Base-by-base conservation (phyloP, 331 rosid species). In the Quercus lobata region DNA sequence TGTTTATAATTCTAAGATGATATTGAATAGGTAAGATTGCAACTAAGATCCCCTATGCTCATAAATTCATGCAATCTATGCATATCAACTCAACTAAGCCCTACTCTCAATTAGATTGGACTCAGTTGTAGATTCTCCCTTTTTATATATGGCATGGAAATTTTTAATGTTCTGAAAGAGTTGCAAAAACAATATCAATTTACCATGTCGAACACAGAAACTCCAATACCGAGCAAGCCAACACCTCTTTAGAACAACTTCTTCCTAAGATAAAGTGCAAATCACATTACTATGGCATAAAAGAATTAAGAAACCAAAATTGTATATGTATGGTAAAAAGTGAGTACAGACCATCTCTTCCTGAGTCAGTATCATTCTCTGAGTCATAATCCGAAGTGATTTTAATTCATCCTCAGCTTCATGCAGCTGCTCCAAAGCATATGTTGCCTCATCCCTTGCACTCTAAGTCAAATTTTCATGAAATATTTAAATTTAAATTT, bases 161-260 rank as follows among this genome's bases (percentile, higher is more conserved):
- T 30, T 71, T 57, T 66, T 44, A 72, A 15, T 49, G 57, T 49
- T 49, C 54, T 49, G 18, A 49, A 49, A 49, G 16, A 72, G 68
- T 24, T 60, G 14, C 14, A 60, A 25, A 60, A 14, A 41, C 46
- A 25, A 75, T 29, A 79, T 71, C 55, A 56, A 21, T 58, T 80
- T 90, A 96, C 99, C 99, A 66, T 88, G 84, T 21, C 18, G 83
- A 78, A 89, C 87, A 62, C 98, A 93, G 81, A 96, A 85, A 72
- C 84, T 84, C 99, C 99, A 91, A 80, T 96, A 96, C 60, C 90
- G 91, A 81, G 99, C 94, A 61, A 96, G 94, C 99, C 98, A 96
- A 58, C 97, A 96, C 91, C 99, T 93, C 96, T 93, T 96, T 76
- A 96, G 76, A 89, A 69, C 90, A 68, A 96, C 92, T 80, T 96